Evolutionary conservation across 2,329 filamentous ascomycete genomes (phyloP), one percentile per base, ranked within the genome.

Genomic region (Cladosporium halotolerans): DNA sequence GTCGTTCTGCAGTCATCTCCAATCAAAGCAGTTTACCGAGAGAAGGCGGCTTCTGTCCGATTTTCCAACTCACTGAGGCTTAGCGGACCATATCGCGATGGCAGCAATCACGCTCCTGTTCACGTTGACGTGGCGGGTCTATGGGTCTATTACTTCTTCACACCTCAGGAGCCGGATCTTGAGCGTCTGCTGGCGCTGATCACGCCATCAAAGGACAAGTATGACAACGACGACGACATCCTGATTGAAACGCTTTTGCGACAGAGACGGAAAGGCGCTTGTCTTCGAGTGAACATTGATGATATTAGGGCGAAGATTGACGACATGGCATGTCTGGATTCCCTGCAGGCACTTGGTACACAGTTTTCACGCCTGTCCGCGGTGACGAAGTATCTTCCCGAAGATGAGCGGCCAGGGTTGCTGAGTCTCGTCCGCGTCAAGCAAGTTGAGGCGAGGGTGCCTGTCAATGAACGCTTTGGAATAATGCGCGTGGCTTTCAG

Each of bases 381-480:
- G 0, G 89, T 99, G 23, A 82, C 92, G 6, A 97, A 96, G 66
- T 97, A 97, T 67, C 77, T 99, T 2, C 92, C 93, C 0, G 92
- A 99, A 62, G 93, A 99, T 69, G 92, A 99, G 62, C 82, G 91
- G 1, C 93, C 93, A 2, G 93, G 93, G 0, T 75, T 97, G 16
- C 75, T 99, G 36, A 90, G 85, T 0, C 75, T 99, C 36, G 76
- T 79, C 0, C 75, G 82, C 31, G 69, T 96, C 50, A 80, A 83
- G 49, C 81, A 83, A 14, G 62, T 89, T 6, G 78, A 85, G 28
- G 70, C 80, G 8, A 74, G 77, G 23, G 70, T 88, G 9, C 79
- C 86, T 41, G 68, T 92, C 45, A 85, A 84, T 41, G 79, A 83
- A 2, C 77, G 80, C 34, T 75, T 96, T 53, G 93, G 93, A 0